phyloP scores from a whole-genome alignment of 2,329 filamentous ascomycete genomes.

The Epichloe festucae region DNA sequence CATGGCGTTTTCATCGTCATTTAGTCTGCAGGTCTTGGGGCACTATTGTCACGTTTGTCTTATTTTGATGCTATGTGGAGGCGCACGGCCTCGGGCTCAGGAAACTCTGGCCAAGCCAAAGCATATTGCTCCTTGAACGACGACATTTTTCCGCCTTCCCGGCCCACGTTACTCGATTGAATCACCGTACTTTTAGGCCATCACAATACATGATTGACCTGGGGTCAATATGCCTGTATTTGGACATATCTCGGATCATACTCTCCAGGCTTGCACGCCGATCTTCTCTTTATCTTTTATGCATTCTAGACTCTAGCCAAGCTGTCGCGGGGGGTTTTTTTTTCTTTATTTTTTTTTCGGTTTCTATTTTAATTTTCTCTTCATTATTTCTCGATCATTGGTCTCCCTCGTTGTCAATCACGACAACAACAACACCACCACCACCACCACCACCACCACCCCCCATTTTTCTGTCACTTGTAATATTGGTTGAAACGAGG shows the following conservation, averaged over 20 bases:
- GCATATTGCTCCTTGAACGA: not conserved
- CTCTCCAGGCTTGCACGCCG: slow-evolving; percentile 12
- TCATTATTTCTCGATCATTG: not conserved
- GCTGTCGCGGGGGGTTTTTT: slow-evolving; percentile 12
- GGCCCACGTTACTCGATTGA: not conserved
- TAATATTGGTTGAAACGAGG: slow-evolving; percentile 2
- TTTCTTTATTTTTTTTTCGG: not conserved
- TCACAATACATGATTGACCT: slow-evolving; percentile 13
- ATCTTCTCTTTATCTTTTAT: slow-evolving; percentile 15
- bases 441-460: slow-evolving; percentile 9
- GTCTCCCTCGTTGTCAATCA: slow-evolving; percentile 11
- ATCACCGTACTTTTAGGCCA: not conserved
- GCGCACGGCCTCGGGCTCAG: not conserved
- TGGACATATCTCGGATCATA: slow-evolving; percentile 21
- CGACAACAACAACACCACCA: slow-evolving; percentile 13
- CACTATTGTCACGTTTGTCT: not conserved
- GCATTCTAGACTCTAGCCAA: slow-evolving; percentile 22
- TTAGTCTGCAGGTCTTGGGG: not conserved
- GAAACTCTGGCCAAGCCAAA: not conserved
- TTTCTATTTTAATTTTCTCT: not conserved
- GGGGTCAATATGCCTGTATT: slow-evolving; percentile 16
- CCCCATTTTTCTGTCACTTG: not conserved
- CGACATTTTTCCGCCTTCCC: not conserved
- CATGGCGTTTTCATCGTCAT: not conserved
- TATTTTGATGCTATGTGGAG: not conserved